Conservation (phyloP, 768 basidiomycete species). For the Candolleomyces aberdarensis region DNA sequence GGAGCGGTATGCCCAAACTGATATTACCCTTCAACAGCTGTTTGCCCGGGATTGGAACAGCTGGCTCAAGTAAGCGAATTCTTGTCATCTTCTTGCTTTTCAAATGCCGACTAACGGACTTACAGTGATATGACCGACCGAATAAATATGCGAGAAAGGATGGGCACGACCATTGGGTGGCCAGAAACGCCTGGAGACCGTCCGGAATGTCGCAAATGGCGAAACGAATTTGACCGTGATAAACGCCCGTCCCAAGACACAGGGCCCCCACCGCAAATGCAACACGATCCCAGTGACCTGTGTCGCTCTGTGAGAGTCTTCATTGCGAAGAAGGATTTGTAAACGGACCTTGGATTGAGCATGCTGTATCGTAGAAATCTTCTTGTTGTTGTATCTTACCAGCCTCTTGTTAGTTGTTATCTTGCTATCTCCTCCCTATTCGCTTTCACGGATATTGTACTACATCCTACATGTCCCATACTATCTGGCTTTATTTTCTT, state of each 20-base stretch:
- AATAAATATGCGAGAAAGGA: constrained; percentile 52
- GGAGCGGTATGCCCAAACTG: background rate
- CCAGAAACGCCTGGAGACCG: constrained; percentile 38
- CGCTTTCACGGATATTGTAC: too few species aligned
- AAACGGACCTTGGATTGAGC: background rate
- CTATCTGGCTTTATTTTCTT: background rate
- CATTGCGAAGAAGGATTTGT: constrained; percentile 43
- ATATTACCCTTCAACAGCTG: constrained; percentile 44
- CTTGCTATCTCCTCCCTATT: too few species aligned
- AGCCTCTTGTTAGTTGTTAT: too few species aligned
- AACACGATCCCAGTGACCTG: constrained; percentile 26
- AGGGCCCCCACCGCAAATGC: constrained; percentile 14
- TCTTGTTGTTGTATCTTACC: too few species aligned
- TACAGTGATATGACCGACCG: constrained; percentile 75
- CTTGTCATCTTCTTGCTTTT: background rate
- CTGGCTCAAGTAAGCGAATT: constrained; percentile 60
- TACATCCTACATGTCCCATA: background rate
- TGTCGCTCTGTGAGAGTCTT: constrained; percentile 56
- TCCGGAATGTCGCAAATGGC: constrained; percentile 55
- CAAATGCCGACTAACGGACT: background rate
- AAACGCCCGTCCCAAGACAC: constrained; percentile 7
- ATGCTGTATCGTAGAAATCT: background rate
- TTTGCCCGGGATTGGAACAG: constrained; percentile 67
- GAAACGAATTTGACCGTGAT: constrained; percentile 34
- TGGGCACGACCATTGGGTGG: constrained; percentile 52